Evolutionary conservation across 768 basidiomycete genomes (phyloP).

Genomic region (Mycena filopes): DNA sequence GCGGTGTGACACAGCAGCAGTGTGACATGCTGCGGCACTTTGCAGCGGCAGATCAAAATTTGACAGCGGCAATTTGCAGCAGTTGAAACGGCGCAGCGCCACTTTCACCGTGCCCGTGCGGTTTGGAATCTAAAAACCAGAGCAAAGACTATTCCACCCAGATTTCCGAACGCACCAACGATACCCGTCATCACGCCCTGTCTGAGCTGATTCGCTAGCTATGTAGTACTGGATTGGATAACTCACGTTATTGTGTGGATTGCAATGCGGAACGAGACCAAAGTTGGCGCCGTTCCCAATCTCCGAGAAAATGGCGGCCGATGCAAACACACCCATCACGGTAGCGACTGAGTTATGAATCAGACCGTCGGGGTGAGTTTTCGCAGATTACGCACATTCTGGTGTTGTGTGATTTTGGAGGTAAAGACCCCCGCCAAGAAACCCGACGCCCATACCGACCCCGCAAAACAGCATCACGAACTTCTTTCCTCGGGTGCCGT

Average conservation of each 20-base stretch:
- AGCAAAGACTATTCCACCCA: slow-evolving; percentile 60
- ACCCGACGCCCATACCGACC: slow-evolving; percentile 54
- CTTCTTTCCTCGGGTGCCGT: slow-evolving; percentile 60
- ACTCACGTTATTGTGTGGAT: slow-evolving; percentile 47
- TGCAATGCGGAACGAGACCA: slow-evolving; percentile 62
- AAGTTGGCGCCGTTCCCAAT: slow-evolving; percentile 63
- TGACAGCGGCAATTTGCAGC: too few relatives aligned
- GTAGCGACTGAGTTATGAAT: slow-evolving; percentile 35
- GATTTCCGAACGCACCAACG: slow-evolving; percentile 50
- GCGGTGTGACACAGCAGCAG: too few relatives aligned
- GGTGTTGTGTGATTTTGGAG: slow-evolving; percentile 36
- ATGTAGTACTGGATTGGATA: not conserved
- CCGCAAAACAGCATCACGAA: slow-evolving; percentile 56
- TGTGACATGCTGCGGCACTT: too few relatives aligned
- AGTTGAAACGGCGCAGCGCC: too few relatives aligned
- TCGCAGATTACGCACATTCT: slow-evolving; percentile 48
- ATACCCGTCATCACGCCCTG: slow-evolving; percentile 50
- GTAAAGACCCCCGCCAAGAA: slow-evolving; percentile 60
- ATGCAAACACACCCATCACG: slow-evolving; percentile 52
- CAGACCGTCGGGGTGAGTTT: not conserved
- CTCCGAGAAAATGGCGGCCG: slow-evolving; percentile 55
- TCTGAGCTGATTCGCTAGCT: not conserved
- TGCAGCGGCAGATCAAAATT: too few relatives aligned
- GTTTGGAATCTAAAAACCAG: slow-evolving; percentile 61
- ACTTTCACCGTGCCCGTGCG: too few relatives aligned